A percentile compares a stretch with the other conserved stretches of the same genome.
Evolutionary conservation across 345 rosid genomes (phyloP).

Genomic region (Euphorbia lathyris): DNA sequence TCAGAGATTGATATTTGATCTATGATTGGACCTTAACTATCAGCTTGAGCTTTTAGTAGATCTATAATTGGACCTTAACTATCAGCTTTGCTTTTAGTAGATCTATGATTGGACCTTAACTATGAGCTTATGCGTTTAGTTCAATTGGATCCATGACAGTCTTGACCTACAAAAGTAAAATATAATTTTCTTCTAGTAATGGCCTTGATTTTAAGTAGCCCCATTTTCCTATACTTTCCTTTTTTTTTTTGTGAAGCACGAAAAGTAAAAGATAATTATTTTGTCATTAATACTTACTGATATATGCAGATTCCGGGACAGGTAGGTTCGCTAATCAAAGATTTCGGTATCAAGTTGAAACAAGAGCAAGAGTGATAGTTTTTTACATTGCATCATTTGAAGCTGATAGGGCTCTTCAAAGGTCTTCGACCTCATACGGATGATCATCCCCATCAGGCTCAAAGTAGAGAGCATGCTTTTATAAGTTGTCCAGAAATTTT

Average conservation of each 20-base stretch:
- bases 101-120: no score
- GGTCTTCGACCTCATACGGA: conserved; percentile 42
- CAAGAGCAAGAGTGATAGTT: conserved; percentile 69
- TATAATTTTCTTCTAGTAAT: no score
- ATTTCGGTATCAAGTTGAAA: conserved; percentile 59
- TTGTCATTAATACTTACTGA: conserved; percentile 6
- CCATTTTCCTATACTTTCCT: no score
- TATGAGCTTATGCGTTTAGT: no score
- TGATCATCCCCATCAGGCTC: conserved; percentile 50
- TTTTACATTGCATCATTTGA: conserved; percentile 58
- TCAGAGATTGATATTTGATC: no score
- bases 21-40: no score
- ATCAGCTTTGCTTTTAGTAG: no score
- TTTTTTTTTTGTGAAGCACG: neutral
- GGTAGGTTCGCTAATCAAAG: conserved; percentile 56
- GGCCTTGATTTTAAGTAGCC: no score
- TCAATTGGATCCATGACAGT: no score
- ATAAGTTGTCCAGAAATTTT: conserved; percentile 76
- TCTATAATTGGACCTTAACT: no score
- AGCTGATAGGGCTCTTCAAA: conserved; percentile 36
- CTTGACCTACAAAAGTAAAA: neutral
- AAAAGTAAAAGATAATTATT: neutral
- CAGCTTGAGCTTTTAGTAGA: no score
- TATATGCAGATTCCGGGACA: conserved; percentile 35
- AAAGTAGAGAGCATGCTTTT: conserved; percentile 54